Conservation (phyloP, 2,329 filamentous ascomycete species). For the Beauveria australis region DNA sequence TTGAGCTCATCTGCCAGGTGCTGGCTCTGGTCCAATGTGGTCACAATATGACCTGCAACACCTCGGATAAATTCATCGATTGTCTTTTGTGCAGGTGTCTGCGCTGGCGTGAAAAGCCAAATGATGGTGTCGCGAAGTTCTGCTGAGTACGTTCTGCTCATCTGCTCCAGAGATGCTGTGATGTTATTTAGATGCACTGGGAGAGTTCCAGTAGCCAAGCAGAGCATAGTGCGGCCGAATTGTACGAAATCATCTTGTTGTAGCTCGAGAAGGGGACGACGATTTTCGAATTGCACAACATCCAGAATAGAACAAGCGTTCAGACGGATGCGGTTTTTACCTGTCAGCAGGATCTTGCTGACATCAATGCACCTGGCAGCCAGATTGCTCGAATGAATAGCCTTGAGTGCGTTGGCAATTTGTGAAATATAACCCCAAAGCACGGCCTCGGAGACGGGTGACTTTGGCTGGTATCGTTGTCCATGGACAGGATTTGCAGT, state of each 20-base stretch:
- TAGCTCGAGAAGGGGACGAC: constrained; percentile 61
- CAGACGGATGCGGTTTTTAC: constrained; percentile 81
- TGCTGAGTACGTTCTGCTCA: constrained; percentile 67
- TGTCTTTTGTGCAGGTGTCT: constrained; percentile 50
- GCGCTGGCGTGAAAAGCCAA: constrained; percentile 69
- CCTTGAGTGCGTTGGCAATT: constrained; percentile 77
- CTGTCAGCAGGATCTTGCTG: constrained; percentile 82
- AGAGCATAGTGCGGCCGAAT: constrained; percentile 78
- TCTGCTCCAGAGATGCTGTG: constrained; percentile 64
- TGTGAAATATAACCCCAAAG: constrained; percentile 92
- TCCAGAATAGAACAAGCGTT: constrained; percentile 86
- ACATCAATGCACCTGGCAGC: constrained; percentile 81
- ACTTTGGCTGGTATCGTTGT: constrained; percentile 37
- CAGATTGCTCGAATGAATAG: constrained; percentile 72
- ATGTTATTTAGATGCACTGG: constrained; percentile 49
- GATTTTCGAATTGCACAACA: constrained; percentile 72
- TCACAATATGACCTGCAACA: constrained; percentile 69
- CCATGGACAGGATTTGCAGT: constrained; percentile 29
- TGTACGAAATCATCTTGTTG: constrained; percentile 83
- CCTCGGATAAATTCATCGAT: constrained; percentile 73
- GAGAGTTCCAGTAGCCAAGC: constrained; percentile 64
- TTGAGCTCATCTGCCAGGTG: constrained; percentile 70
- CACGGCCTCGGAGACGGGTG: constrained; percentile 58
- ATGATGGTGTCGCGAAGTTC: constrained; percentile 71
- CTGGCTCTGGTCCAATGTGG: constrained; percentile 68